Conservation (phyloP, 2,329 filamentous ascomycete species). For the Westerdykella aurantiaca region DNA sequence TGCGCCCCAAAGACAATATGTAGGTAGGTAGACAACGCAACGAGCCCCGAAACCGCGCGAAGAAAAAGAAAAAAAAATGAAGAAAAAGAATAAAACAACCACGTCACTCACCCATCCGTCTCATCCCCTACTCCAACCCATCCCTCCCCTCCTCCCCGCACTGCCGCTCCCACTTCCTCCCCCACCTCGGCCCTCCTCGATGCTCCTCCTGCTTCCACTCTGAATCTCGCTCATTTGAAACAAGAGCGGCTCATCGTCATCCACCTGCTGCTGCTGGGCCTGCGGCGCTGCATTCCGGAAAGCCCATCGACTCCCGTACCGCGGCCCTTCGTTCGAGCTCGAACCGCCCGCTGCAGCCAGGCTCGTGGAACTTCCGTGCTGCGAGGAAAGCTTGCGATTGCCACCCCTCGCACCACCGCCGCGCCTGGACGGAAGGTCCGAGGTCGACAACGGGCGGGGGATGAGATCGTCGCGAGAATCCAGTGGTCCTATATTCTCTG, state of each 20-base stretch:
- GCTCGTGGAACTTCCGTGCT: neutral
- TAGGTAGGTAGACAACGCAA: too few species aligned
- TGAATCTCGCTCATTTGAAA: slow-evolving; percentile 71
- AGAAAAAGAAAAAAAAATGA: neutral
- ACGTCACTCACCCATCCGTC: neutral
- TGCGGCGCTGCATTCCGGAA: slow-evolving; percentile 15
- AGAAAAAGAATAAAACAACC: neutral
- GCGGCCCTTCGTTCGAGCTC: neutral
- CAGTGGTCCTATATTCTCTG: neutral
- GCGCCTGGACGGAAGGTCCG: slow-evolving; percentile 25
- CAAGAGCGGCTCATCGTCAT: slow-evolving; percentile 64
- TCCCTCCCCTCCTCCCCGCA: neutral
- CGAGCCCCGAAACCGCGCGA: neutral
- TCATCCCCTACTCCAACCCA: neutral
- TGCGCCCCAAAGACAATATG: too few species aligned
- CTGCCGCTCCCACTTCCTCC: slow-evolving; percentile 24
- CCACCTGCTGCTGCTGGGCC: slow-evolving; percentile 33
- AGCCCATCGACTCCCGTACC: neutral
- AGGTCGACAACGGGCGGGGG: slow-evolving; percentile 22
- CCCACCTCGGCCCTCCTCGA: slow-evolving; percentile 33
- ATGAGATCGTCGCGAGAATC: slow-evolving; percentile 21
- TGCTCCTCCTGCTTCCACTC: slow-evolving; percentile 30
- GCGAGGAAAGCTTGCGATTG: neutral
- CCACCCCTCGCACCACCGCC: slow-evolving; percentile 5
- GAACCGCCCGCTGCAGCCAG: neutral